Percentiles rank a stretch among this genome's conserved stretches.
Evolutionary conservation across 1,284 basidiomycete genomes (phyloP).

Genomic region (Cerioporus squamosus): DNA sequence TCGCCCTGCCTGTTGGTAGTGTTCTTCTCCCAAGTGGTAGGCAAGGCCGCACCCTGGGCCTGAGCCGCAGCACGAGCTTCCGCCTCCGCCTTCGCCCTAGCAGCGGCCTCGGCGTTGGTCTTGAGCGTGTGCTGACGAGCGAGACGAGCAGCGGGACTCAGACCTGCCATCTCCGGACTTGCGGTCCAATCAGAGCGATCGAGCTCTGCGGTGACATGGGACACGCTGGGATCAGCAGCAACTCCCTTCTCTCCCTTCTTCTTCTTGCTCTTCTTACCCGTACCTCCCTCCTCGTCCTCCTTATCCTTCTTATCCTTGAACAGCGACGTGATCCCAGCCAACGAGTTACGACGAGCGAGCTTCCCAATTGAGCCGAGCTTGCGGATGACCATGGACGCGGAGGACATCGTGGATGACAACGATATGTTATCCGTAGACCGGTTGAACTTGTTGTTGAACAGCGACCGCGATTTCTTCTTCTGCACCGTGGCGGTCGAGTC

Average conservation of each 20-base stretch:
- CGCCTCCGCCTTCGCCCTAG: conserved; percentile 63
- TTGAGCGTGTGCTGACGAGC: conserved; percentile 89
- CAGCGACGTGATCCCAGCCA: conserved; percentile 91
- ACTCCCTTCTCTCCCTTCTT: conserved; percentile 62
- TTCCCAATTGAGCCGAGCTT: conserved; percentile 95
- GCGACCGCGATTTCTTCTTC: conserved; percentile 69
- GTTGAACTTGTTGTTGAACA: conserved; percentile 93
- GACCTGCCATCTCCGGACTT: conserved; percentile 65
- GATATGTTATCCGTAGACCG: conserved; percentile 97
- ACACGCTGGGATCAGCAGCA: conserved; percentile 76
- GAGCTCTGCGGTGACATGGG: conserved; percentile 86
- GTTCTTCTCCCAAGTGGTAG: conserved; percentile 80
- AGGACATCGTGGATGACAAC: conserved; percentile 94
- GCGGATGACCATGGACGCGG: conserved; percentile 96
- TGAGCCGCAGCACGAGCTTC: conserved; percentile 43
- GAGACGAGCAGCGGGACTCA: conserved; percentile 92
- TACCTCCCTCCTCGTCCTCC: conserved; percentile 53
- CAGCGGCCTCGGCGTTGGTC: conserved; percentile 83
- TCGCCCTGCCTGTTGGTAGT: conserved; percentile 60
- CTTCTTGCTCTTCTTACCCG: conserved; percentile 50
- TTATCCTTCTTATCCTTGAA: conserved; percentile 91
- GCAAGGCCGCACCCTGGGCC: conserved; percentile 43
- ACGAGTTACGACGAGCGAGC: conserved; percentile 87
- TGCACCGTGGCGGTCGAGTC: conserved; percentile 56
- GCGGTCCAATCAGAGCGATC: conserved; percentile 62